A percentile compares a stretch with the other conserved stretches of the same genome.
These are phyloP conservation scores for Golubevia pallescens DNA, from an alignment of 1,284 basidiomycete species.

Conservation along the genomic window DNA sequence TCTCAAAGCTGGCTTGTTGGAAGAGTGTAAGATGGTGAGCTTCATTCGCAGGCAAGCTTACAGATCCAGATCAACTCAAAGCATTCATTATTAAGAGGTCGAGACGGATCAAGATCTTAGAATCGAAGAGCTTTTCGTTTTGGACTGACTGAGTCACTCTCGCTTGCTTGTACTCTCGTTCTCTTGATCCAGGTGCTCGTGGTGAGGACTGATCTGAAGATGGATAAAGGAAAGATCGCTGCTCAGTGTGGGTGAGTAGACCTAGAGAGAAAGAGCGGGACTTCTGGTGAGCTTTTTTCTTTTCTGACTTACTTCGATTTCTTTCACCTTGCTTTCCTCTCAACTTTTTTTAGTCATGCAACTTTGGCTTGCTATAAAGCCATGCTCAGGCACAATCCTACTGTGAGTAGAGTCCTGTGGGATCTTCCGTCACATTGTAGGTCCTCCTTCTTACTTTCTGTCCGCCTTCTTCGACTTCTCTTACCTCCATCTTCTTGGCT, in stretches of 20 bases:
- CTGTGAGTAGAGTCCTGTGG: no score
- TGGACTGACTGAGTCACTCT: no score
- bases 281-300: background rate
- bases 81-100: background rate
- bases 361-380: constrained; percentile 52
- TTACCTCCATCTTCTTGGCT: background rate
- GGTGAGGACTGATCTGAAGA: constrained; percentile 60
- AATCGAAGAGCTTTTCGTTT: no score
- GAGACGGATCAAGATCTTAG: no score
- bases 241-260: constrained; percentile 49
- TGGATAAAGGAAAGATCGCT: constrained; percentile 64
- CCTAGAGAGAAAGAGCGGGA: no score
- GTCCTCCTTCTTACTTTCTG: background rate
- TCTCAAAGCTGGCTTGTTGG: constrained; percentile 15
- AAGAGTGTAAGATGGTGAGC: constrained; percentile 57
- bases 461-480: no score
- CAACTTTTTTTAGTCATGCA: constrained; percentile 35
- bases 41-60: background rate
- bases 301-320: background rate
- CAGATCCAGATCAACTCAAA: background rate
- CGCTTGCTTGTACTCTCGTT: no score
- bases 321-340: background rate
- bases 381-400: constrained; percentile 30
- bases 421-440: no score
- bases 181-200: constrained; percentile 24